phyloP scores from a whole-genome alignment of 2,329 filamentous ascomycete species.

The Nothomitra cinnamomea region DNA sequence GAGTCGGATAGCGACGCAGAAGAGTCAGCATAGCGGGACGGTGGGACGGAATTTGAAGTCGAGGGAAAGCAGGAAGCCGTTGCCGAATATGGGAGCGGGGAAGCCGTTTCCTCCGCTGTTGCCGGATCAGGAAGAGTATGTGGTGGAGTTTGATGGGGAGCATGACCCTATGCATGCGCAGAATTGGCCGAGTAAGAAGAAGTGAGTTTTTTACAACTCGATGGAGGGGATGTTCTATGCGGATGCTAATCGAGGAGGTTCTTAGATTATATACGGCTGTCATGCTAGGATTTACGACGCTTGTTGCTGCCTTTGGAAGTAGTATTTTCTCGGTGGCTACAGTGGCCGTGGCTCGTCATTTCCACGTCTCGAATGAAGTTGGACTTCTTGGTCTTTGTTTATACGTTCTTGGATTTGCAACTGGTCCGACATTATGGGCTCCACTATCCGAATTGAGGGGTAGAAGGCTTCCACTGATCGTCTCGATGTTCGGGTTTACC shows the following conservation, averaged over 20 bases:
- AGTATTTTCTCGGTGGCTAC: constrained; percentile 59
- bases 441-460: constrained; percentile 35
- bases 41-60: constrained; percentile 38
- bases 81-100: constrained; percentile 55
- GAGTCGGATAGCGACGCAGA: constrained; percentile 52
- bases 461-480: constrained; percentile 29
- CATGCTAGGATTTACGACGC: constrained; percentile 34
- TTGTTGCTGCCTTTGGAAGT: constrained; percentile 35
- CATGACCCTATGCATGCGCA: constrained; percentile 73
- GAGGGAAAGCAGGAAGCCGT: constrained; percentile 36
- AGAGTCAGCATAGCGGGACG: constrained; percentile 53
- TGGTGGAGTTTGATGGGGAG: constrained; percentile 63
- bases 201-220: constrained; percentile 31
- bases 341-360: constrained; percentile 35
- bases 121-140: constrained; percentile 57
- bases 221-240: constrained; percentile 15
- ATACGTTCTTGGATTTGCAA: constrained; percentile 30
- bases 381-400: constrained; percentile 23
- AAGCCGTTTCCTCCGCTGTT: constrained; percentile 56
- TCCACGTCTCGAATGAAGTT: constrained; percentile 33
- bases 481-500: constrained; percentile 33
- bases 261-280: constrained; percentile 23
- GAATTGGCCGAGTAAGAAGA: constrained; percentile 71
- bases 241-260: background rate
- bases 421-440: constrained; percentile 33